Evolutionary conservation across 306 rosid species (phyloP), one percentile per base, ranked within the genome.

Genomic region (Quercus bicolor): DNA sequence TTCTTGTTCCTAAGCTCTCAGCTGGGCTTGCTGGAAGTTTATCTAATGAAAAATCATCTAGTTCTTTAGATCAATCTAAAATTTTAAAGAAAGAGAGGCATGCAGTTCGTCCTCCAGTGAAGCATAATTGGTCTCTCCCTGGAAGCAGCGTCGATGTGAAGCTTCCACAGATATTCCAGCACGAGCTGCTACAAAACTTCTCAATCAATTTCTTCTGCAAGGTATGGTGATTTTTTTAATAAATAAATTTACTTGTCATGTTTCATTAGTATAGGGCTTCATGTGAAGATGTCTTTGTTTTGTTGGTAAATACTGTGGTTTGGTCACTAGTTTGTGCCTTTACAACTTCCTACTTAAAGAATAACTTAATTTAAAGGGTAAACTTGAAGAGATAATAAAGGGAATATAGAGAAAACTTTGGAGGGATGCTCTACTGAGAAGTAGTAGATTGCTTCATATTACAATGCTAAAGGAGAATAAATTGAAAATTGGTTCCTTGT

Each of bases 141-240:
- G 92, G 88, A 76, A 87, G 81, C 78, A 83, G 83, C 79, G 82
- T 78, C 7, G 77, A 84, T 86, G 78, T 82, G 83, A 90, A 85
- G 79, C 87, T 88, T 75, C 98, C 99, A 14, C 96, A 95, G 84
- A 93, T 95, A 82, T 95, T 95, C 84, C 99, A 95, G 85, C 99
- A 95, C 19, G 97, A 95, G 82, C 85, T 95, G 80, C 89, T 95
- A 82, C 99, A 95, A 78, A 95, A 95, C 82, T 95, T 93, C 77
- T 93, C 99, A 74, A 89, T 95, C 77, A 93, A 95, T 82, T 85
- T 95, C 92, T 95, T 95, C 74, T 95, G 99, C 84, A 95, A 95
- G 99, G 99, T 95, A 90, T 56, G 33, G 3, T 70, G 60, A 62
- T 73, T 77, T 72, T 60, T 59, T 70, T 62, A 66, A 31, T 81